phyloP scores from a whole-genome alignment of 805 yeast genomes.

The Kluyveromyces lactis region DNA sequence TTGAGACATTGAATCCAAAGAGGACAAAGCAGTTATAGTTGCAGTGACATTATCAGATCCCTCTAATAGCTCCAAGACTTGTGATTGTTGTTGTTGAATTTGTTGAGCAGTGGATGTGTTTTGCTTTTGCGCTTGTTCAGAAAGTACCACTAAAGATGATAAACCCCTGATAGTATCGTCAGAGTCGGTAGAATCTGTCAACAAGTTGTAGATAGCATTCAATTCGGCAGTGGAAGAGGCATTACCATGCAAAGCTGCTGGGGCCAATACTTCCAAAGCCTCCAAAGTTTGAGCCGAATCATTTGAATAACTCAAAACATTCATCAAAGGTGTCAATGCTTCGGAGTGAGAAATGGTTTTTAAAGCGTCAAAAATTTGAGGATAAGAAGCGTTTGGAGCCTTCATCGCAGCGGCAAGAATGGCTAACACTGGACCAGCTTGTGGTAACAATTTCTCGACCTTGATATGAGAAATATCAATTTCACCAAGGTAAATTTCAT shows the following conservation, averaged over 20 bases:
- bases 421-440: constrained; percentile 20
- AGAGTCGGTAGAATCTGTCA: constrained; percentile 13
- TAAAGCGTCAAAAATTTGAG: constrained; percentile 17
- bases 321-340: constrained; percentile 24
- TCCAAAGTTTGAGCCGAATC: constrained; percentile 18
- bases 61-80: constrained; percentile 15
- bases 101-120: neutral
- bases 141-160: constrained; percentile 11
- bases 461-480: constrained; percentile 27
- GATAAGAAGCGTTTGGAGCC: constrained; percentile 16
- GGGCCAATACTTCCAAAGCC: constrained; percentile 21
- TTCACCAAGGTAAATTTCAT: constrained; percentile 25
- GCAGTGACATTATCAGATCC: constrained; percentile 20
- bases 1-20: constrained; percentile 17
- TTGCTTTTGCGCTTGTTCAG: constrained; percentile 1
- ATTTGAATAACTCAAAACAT: constrained; percentile 19
- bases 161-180: constrained; percentile 17
- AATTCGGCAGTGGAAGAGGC: constrained; percentile 12
- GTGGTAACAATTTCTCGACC: constrained; percentile 28
- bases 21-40: constrained; percentile 19
- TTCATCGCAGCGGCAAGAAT: constrained; percentile 22
- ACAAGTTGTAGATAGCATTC: constrained; percentile 9
- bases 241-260: constrained; percentile 18
- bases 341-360: constrained; percentile 19
- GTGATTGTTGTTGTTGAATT: neutral